Evolutionary conservation across 805 yeast genomes (phyloP).

Genomic region (Starmerella sirachaensis): DNA sequence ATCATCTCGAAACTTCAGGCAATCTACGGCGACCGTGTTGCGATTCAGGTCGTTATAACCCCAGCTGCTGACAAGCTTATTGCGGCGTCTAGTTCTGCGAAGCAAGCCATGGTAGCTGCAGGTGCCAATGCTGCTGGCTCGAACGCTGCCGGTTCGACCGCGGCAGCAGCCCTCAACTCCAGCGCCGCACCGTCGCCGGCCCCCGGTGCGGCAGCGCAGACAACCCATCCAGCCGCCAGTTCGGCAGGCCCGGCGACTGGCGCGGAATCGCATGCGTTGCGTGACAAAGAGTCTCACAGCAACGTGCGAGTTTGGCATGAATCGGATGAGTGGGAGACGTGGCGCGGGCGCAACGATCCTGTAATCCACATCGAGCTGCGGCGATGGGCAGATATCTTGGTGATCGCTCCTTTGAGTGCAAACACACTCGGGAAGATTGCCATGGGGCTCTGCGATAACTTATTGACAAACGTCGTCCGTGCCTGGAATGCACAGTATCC

Average conservation of each 20-base stretch:
- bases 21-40: conserved; percentile 63
- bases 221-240: not conserved
- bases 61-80: conserved; percentile 74
- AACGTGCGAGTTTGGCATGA: conserved; percentile 74
- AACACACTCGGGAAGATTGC: conserved; percentile 84
- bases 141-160: not conserved
- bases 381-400: conserved; percentile 80
- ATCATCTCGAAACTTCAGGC: conserved; percentile 73
- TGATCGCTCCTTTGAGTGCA: conserved; percentile 91
- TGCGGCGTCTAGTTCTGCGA: conserved; percentile 17
- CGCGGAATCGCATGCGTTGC: conserved; percentile 1
- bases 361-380: conserved; percentile 89
- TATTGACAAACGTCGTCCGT: conserved; percentile 77
- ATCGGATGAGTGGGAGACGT: conserved; percentile 86
- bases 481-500: conserved; percentile 95
- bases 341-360: conserved; percentile 76
- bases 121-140: conserved; percentile 1
- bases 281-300: conserved; percentile 9
- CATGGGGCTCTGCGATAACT: conserved; percentile 82
- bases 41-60: conserved; percentile 79
- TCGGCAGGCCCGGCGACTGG: not conserved
- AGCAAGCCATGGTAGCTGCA: conserved; percentile 2
- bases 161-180: not conserved
- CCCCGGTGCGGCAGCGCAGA: not conserved
- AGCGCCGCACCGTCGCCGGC: not conserved